phyloP scores from a whole-genome alignment of 495 filamentous ascomycete species.

The Cairneyella variabilis region DNA sequence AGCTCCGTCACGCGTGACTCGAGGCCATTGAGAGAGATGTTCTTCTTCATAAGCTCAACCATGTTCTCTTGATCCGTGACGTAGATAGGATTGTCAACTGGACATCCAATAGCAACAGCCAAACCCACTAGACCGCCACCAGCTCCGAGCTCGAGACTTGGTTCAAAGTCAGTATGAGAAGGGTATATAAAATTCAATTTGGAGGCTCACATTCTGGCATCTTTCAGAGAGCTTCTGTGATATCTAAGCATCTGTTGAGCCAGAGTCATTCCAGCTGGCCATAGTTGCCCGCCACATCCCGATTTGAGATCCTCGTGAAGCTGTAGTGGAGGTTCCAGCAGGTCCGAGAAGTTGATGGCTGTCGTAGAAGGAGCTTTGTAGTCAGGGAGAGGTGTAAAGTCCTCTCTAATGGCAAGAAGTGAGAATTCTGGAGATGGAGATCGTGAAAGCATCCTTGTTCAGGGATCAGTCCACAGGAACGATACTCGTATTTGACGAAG shows the following conservation, averaged over 20 bases:
- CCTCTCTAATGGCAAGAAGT: slow-evolving; percentile 56
- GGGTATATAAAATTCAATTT: not conserved
- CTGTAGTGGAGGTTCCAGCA: slow-evolving; percentile 61
- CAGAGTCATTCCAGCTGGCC: slow-evolving; percentile 90
- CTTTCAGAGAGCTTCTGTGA: slow-evolving; percentile 53
- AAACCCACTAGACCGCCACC: slow-evolving; percentile 85
- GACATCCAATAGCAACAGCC: slow-evolving; percentile 58
- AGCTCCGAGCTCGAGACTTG: slow-evolving; percentile 86
- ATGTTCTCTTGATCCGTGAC: slow-evolving; percentile 88
- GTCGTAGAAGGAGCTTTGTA: slow-evolving; percentile 63
- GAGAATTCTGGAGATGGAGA: slow-evolving; percentile 36
- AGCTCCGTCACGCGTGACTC: slow-evolving; percentile 53
- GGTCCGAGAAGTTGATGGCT: slow-evolving; percentile 66
- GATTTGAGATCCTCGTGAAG: slow-evolving; percentile 80
- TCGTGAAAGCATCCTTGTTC: slow-evolving; percentile 18
- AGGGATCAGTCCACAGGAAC: no score
- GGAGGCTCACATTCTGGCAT: slow-evolving; percentile 76
- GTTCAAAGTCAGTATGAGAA: slow-evolving; percentile 5
- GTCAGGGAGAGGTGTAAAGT: slow-evolving; percentile 59
- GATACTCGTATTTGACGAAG: not conserved
- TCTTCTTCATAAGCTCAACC: slow-evolving; percentile 75
- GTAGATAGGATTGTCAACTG: slow-evolving; percentile 48
- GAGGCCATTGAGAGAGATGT: slow-evolving; percentile 74
- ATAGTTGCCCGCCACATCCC: slow-evolving; percentile 88
- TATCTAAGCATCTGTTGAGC: slow-evolving; percentile 76